Percentiles rank a stretch among this genome's conserved stretches.
Conservation (phyloP, 257 asterid species). For the Cordia subcordata region DNA sequence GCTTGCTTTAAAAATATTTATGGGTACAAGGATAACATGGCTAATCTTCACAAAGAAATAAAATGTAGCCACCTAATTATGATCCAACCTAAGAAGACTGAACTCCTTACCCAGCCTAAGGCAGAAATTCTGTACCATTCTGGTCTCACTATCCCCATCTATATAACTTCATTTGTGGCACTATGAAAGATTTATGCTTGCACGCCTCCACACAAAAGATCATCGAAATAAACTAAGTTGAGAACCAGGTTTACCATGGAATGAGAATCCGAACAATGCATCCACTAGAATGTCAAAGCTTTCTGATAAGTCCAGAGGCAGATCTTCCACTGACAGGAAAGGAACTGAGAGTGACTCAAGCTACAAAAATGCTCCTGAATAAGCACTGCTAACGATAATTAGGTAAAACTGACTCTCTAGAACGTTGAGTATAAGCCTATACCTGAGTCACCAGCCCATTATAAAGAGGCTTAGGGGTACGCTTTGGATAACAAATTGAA, state of each 20-base stretch:
- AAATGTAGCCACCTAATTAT: too few species aligned
- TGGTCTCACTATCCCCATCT: too few species aligned
- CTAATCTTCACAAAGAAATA: too few species aligned
- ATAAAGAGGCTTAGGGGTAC: conserved; percentile 69
- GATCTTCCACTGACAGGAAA: conserved; percentile 75
- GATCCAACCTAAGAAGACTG: too few species aligned
- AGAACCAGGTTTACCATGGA: conserved; percentile 53
- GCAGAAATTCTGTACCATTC: too few species aligned
- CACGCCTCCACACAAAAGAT: too few species aligned
- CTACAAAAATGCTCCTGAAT: conserved; percentile 47
- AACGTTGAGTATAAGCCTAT: conserved; percentile 13
- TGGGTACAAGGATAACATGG: too few species aligned
- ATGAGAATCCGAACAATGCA: conserved; percentile 93
- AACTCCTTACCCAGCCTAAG: too few species aligned
- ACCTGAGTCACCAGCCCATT: conserved; percentile 88
- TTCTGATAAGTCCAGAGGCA: conserved; percentile 61
- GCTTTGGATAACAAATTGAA: conserved; percentile 79
- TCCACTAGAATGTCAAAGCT: conserved; percentile 74
- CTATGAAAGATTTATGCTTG: too few species aligned
- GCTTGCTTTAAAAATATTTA: too few species aligned
- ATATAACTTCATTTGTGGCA: too few species aligned
- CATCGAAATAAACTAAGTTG: conserved; percentile 1
- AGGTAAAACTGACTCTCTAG: not conserved
- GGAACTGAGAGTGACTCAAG: conserved; percentile 77
- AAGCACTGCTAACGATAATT: conserved; percentile 23